These are phyloP conservation scores for Gigaspora rosea DNA, from an alignment of 192 early-diverging fungal genomes.

Conservation along the genomic window DNA sequence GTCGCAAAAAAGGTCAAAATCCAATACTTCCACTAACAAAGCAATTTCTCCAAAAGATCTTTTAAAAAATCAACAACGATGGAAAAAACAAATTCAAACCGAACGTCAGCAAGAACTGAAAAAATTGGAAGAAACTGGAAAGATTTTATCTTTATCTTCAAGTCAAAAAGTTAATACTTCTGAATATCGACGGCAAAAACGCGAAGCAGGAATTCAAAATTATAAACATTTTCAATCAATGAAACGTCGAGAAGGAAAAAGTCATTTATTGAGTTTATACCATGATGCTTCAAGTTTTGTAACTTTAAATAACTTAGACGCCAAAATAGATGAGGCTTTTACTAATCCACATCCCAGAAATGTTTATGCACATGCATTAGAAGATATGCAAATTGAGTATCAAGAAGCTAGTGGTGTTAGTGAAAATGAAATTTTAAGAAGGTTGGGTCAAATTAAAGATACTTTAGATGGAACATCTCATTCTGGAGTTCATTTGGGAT, in stretches of 20 bases:
- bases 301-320: conserved; percentile 16
- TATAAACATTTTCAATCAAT: neutral
- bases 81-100: neutral
- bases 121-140: neutral
- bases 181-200: neutral
- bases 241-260: neutral
- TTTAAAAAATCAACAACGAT: neutral
- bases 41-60: neutral
- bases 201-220: neutral
- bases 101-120: neutral
- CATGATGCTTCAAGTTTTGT: conserved; percentile 15
- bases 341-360: neutral
- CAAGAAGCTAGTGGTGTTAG: neutral
- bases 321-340: conserved; percentile 1
- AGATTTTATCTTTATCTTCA: neutral
- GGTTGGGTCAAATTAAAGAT: conserved; percentile 9
- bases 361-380: neutral
- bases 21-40: too few relatives aligned
- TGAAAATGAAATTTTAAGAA: conserved; percentile 9
- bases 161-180: neutral
- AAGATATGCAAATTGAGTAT: conserved; percentile 25
- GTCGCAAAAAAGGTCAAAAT: too few relatives aligned
- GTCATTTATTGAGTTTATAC: conserved; percentile 6
- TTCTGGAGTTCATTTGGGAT: neutral
- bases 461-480: neutral